Percentiles rank a stretch among this genome's conserved stretches.
Evolutionary conservation across 1,139 yeast genomes (phyloP).

Genomic region (Eremothecium gossypii): DNA sequence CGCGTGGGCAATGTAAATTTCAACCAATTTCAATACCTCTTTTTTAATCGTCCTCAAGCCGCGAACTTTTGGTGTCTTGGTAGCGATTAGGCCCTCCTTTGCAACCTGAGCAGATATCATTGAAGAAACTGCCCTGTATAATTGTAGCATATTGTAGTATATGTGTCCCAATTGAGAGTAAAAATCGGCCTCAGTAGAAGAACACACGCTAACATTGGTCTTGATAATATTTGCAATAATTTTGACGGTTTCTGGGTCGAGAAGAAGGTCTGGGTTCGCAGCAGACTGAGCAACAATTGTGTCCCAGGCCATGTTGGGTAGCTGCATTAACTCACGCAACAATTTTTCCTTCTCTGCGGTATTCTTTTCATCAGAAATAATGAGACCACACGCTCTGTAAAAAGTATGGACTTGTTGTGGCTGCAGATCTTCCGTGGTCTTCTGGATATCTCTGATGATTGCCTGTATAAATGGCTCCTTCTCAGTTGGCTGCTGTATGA

Average conservation of each 20-base stretch:
- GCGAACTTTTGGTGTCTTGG: slow-evolving; percentile 91
- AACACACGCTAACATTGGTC: slow-evolving; percentile 90
- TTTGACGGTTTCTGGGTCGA: slow-evolving; percentile 81
- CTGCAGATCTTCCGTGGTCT: slow-evolving; percentile 82
- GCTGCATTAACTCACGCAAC: slow-evolving; percentile 69
- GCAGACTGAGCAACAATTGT: slow-evolving; percentile 84
- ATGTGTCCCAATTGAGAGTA: slow-evolving; percentile 81
- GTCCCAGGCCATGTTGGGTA: slow-evolving; percentile 93
- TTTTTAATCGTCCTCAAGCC: slow-evolving; percentile 93
- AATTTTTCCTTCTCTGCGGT: slow-evolving; percentile 61
- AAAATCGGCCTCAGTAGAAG: slow-evolving; percentile 86
- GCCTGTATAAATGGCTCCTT: slow-evolving; percentile 89
- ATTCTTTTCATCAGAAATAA: slow-evolving; percentile 73
- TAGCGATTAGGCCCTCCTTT: slow-evolving; percentile 73
- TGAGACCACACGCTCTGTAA: slow-evolving; percentile 95
- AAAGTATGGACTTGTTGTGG: slow-evolving; percentile 98
- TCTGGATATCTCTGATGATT: slow-evolving; percentile 72
- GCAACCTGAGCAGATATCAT: slow-evolving; percentile 80
- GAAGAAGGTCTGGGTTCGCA: slow-evolving; percentile 73
- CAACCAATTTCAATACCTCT: slow-evolving; percentile 83
- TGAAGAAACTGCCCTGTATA: slow-evolving; percentile 84
- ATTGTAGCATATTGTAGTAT: slow-evolving; percentile 80
- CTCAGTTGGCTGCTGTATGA: slow-evolving; percentile 77
- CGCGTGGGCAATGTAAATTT: slow-evolving; percentile 80
- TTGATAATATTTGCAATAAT: slow-evolving; percentile 88